phyloP scores from a whole-genome alignment of 176 grass and related monocot species.

The Cymbopogon citratus region DNA sequence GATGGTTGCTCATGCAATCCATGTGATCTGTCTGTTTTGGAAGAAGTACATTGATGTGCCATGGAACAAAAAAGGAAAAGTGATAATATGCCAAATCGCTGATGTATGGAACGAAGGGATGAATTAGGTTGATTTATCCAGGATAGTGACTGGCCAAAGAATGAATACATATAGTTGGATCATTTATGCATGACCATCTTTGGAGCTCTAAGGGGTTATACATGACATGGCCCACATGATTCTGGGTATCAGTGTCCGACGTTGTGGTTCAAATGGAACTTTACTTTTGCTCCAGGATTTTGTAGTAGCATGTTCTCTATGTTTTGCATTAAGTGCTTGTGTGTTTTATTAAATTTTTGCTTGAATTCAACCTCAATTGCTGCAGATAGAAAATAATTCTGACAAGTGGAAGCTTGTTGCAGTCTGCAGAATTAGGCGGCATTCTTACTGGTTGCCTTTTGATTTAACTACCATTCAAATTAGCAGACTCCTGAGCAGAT shows the following conservation, averaged over 20 bases:
- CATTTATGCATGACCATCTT: background rate
- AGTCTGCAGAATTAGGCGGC: constrained; percentile 58
- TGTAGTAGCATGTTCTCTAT: background rate
- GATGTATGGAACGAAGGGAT: background rate
- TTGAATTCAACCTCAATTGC: constrained; percentile 44
- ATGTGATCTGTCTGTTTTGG: background rate
- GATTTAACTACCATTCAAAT: constrained; percentile 57
- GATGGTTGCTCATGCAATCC: background rate
- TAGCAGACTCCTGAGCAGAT: constrained; percentile 46
- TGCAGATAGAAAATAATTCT: constrained; percentile 63
- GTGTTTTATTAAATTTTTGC: constrained; percentile 12
- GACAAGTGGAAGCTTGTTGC: constrained; percentile 68
- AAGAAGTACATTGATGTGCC: background rate
- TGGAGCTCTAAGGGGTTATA: background rate
- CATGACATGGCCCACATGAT: no score
- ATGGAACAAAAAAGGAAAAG: background rate
- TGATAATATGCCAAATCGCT: background rate
- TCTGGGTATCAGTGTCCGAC: no score
- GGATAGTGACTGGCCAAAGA: background rate
- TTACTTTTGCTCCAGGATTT: background rate
- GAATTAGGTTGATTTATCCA: background rate
- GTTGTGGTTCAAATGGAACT: background rate
- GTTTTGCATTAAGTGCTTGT: constrained; percentile 16
- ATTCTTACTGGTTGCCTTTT: constrained; percentile 66
- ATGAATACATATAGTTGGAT: background rate